Evolutionary conservation across 805 yeast genomes (phyloP), one percentile per base, ranked within the genome.

Genomic region (Suhomyces kilbournensis): DNA sequence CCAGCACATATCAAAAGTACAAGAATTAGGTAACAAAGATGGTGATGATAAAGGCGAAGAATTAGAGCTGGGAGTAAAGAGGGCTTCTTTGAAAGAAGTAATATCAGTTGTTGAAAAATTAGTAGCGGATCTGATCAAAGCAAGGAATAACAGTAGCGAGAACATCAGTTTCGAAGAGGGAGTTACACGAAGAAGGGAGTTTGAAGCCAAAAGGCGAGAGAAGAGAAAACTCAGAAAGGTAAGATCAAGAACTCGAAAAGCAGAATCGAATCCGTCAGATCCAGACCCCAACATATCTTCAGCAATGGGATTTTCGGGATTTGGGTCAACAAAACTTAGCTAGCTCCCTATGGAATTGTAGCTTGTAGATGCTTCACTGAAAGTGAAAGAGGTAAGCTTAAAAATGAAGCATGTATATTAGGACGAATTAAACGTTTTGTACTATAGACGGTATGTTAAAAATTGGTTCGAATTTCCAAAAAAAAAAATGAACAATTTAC

Each of bases 221-320:
- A 71, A 65, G 56, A 57, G 69, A 30, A 55, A 62, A 35, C 62
- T 57, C 44, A 68, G 64, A 54, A 63, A 65, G 28, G 56, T 52
- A 49, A 53, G 53, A 43, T 53, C 59, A 50, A 60, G 61, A 53
- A 53, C 51, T 20, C 20, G 22, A 25, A 25, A 32, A 51, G 56
- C 58, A 52, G 60, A 55, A 52, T 57, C 25, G 32, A 53, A 47
- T 48, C 51, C 44, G 47, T 38, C n/a, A 5, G 45, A 28, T 40
- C 53, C 50, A 3, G 56, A 51, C 40, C 39, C 54, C 23, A 38
- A 3, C 47, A 56, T 55, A 44, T 55, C 51, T 14, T 53, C 63
- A 28, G 54, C 76, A 55, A 84, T 86, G 89, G 92, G 92, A 2
- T 82, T 87, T 56, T 57, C 68, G 1, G 76, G 79, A 2, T 85